phyloP scores from a whole-genome alignment of 176 grass and related monocot genomes.

The Zoysia japonica region DNA sequence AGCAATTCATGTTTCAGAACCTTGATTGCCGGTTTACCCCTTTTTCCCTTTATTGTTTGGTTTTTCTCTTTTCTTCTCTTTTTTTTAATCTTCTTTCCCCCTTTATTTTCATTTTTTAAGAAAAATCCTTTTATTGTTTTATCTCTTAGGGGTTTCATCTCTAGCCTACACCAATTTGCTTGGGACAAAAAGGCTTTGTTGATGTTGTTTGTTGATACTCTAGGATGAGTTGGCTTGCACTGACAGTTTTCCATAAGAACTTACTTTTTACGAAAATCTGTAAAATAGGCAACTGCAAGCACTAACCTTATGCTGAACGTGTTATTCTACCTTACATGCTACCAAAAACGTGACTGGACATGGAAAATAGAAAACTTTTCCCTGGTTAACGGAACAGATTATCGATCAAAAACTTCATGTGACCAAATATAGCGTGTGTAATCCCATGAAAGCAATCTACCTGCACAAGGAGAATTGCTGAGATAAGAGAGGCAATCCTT shows the following conservation, averaged over 20 bases:
- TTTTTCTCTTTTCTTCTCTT: too few relatives aligned
- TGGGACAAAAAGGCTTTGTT: too few relatives aligned
- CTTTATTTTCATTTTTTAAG: too few relatives aligned
- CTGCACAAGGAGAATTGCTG: not conserved
- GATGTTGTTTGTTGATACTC: not conserved
- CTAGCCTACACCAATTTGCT: too few relatives aligned
- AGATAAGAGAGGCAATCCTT: slow-evolving; percentile 35
- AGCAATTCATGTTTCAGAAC: too few relatives aligned
- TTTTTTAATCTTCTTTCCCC: too few relatives aligned
- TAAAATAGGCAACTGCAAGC: slow-evolving; percentile 6
- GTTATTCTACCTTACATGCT: not conserved
- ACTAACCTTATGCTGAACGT: not conserved
- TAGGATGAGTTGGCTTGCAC: slow-evolving; percentile 15
- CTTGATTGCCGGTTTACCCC: too few relatives aligned
- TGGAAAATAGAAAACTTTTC: not conserved
- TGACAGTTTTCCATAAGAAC: not conserved
- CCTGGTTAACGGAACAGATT: too few relatives aligned
- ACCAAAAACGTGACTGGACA: not conserved
- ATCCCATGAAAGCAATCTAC: not conserved
- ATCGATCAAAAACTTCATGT: not conserved
- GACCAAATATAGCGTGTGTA: not conserved
- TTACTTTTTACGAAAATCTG: slow-evolving; percentile 9
- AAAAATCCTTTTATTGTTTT: too few relatives aligned
- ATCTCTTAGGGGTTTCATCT: too few relatives aligned
- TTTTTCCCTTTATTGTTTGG: too few relatives aligned